A percentile compares a stretch with the other conserved stretches of the same genome.
phyloP scores from a whole-genome alignment of 2,329 filamentous ascomycete genomes.

The Cytospora piceicola region DNA sequence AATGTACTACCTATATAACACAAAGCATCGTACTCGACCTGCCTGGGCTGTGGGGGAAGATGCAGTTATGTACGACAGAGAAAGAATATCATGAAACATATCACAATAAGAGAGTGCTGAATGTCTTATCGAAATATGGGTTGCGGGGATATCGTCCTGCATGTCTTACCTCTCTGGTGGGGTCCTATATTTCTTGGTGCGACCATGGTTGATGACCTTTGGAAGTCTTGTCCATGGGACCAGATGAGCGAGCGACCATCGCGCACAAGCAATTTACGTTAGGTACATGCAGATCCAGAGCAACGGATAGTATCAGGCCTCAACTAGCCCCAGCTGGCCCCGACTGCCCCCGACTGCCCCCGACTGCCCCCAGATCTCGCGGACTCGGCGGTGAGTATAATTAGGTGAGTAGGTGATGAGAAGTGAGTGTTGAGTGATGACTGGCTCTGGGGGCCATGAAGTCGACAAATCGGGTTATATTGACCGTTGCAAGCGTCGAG shows the following conservation, averaged over 20 bases:
- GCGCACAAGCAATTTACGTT: background rate
- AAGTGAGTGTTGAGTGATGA: background rate
- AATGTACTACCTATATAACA: too few relatives aligned
- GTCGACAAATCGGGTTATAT: background rate
- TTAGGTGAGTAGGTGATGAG: too few relatives aligned
- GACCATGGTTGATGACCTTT: background rate
- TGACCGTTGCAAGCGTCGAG: conserved; percentile 3
- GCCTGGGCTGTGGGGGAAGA: background rate
- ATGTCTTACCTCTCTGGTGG: background rate
- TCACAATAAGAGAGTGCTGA: background rate
- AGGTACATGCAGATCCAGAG: background rate
- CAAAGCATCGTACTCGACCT: background rate
- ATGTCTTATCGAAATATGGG: too few relatives aligned
- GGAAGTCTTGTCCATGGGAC: background rate
- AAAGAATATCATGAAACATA: background rate
- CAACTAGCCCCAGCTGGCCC: too few relatives aligned
- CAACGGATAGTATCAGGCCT: background rate
- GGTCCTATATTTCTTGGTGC: background rate
- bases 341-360: background rate
- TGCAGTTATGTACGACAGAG: background rate
- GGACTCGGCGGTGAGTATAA: too few relatives aligned
- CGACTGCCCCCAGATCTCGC: background rate
- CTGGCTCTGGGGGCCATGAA: background rate
- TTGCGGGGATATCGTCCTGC: background rate
- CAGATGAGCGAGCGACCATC: background rate